Evolutionary conservation across 225 moss, liverwort and hornwort genomes (phyloP), one percentile per base, ranked within the genome.

Genomic region (Lunularia cruciata): DNA sequence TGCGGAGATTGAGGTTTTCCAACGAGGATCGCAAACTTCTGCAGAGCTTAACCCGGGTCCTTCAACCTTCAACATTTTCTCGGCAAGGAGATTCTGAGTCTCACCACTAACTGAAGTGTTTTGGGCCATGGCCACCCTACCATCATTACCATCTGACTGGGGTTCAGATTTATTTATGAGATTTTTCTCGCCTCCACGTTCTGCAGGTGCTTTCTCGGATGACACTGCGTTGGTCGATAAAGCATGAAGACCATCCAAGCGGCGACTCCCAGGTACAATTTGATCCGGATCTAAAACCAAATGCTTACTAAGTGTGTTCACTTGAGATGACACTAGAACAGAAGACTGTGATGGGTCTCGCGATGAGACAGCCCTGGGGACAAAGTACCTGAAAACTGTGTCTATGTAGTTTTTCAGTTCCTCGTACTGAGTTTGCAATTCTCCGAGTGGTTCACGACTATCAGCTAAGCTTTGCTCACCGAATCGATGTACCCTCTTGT

Each of bases 341-440:
- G 23, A 8, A n/a, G n/a, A n/a, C n/a, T n/a, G n/a, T n/a, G n/a
- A n/a, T n/a, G n/a, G n/a, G n/a, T n/a, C n/a, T 33, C 19, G 16
- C 22, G 20, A n/a, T 19, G 38, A 12, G 1, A 18, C 18, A 16
- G 8, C 18, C 51, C 20, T 61, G 2, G 64, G 54, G n/a, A 32
- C n/a, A 32, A 40, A 63, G 4, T 65, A 45, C 0, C 15, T 8
- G 25, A 54, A 73, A 0, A 71, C 37, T 15, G 53, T 30, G 37
- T 63, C 73, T 10, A 55, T 56, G 25, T 42, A 64, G 39, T 73
- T 13, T 64, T 43, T 53, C 32, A 73, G n/a, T 6, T 63, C 63
- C 22, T 54, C 23, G 22, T 73, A 73, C 40, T 73, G 73, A 20
- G 37, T 40, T 18, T n/a, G 30, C 45, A 73, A 54, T 26, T 64